phyloP scores from a whole-genome alignment of 2,329 filamentous ascomycete genomes.

The Colletotrichum tofieldiae region DNA sequence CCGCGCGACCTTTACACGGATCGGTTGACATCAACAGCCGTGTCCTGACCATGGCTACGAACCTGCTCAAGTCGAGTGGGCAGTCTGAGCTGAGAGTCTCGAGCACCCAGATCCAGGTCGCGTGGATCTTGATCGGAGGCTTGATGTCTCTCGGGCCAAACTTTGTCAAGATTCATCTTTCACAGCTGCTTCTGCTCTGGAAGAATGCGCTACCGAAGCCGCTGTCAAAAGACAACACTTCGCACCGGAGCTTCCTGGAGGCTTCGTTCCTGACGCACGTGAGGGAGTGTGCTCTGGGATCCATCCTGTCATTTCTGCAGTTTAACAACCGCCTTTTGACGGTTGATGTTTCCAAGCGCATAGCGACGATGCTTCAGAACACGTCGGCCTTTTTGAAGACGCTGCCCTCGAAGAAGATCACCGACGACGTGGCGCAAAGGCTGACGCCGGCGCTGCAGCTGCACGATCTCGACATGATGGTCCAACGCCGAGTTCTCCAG shows the following conservation, averaged over 20 bases:
- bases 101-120: conserved; percentile 95
- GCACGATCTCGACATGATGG: conserved; percentile 92
- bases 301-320: conserved; percentile 91
- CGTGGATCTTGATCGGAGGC: conserved; percentile 97
- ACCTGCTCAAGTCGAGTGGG: conserved; percentile 91
- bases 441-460: conserved; percentile 89
- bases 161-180: conserved; percentile 98
- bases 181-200: conserved; percentile 93
- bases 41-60: conserved; percentile 91
- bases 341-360: conserved; percentile 92
- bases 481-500: conserved; percentile 91
- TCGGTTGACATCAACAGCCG: conserved; percentile 96
- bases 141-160: conserved; percentile 97
- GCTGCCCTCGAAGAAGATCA: conserved; percentile 85
- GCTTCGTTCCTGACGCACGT: conserved; percentile 95
- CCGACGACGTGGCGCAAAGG: conserved; percentile 88
- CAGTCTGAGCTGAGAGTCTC: conserved; percentile 92
- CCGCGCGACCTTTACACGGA: conserved; percentile 89
- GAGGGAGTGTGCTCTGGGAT: conserved; percentile 92
- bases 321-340: conserved; percentile 95
- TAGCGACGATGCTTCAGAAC: conserved; percentile 95
- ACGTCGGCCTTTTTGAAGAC: conserved; percentile 91
- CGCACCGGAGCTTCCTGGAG: conserved; percentile 87
- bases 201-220: conserved; percentile 97
- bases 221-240: conserved; percentile 91